These are phyloP conservation scores for Stachybotrys chlorohalonatus DNA, from an alignment of 2,329 filamentous ascomycete species.

Conservation along the genomic window DNA sequence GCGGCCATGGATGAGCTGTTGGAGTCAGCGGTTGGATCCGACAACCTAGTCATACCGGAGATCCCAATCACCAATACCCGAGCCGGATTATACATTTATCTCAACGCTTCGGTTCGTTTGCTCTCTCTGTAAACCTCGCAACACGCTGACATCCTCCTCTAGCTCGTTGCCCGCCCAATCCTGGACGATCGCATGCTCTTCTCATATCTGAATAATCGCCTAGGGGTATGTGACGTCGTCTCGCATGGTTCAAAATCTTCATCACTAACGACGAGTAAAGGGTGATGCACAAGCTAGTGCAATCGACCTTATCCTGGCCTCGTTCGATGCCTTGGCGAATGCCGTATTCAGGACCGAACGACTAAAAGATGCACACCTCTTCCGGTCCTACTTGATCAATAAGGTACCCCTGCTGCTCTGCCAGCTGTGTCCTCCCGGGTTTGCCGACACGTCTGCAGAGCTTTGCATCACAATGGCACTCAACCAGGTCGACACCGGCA, in stretches of 20 bases:
- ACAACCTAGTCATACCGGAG: conserved; percentile 50
- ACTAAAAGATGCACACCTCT: conserved; percentile 54
- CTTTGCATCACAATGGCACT: conserved; percentile 65
- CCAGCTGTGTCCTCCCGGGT: conserved; percentile 53
- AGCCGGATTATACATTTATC: conserved; percentile 75
- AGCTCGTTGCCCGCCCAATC: conserved; percentile 75
- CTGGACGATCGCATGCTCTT: conserved; percentile 74
- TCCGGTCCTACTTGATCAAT: conserved; percentile 79
- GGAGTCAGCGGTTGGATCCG: conserved; percentile 46
- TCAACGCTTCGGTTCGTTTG: conserved; percentile 66
- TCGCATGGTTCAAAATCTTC: neutral
- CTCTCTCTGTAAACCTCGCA: neutral
- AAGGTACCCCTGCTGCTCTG: conserved; percentile 48
- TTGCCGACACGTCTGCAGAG: conserved; percentile 64
- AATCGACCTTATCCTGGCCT: conserved; percentile 75
- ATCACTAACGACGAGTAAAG: conserved; percentile 25
- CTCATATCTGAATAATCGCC: conserved; percentile 75
- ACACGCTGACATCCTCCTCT: conserved; percentile 2
- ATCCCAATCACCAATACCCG: conserved; percentile 65
- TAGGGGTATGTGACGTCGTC: conserved; percentile 47
- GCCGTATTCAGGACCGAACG: conserved; percentile 61
- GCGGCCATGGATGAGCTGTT: conserved; percentile 47
- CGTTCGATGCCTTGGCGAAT: conserved; percentile 85
- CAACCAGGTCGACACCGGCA: conserved; percentile 70
- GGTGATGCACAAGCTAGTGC: conserved; percentile 70